phyloP scores from a whole-genome alignment of 345 rosid species.

The Rhizophora mangle region DNA sequence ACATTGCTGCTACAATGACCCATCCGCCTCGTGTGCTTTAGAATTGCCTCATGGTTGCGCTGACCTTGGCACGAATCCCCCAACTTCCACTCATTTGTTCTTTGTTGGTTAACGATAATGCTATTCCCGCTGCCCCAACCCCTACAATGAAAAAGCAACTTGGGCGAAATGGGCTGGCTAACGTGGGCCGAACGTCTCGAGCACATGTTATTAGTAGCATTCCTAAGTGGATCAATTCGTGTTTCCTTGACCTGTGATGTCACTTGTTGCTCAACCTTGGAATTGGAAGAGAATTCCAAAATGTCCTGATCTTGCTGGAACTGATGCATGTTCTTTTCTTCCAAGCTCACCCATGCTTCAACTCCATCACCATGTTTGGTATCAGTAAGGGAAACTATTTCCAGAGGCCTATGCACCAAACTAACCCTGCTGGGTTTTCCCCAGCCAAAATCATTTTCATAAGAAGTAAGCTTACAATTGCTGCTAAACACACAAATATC shows the following conservation, averaged over 20 bases:
- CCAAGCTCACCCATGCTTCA: conserved; percentile 22
- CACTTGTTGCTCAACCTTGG: neutral
- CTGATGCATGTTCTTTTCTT: conserved; percentile 10
- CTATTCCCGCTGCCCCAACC: too few relatives aligned
- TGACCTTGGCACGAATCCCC: neutral
- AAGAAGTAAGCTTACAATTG: conserved; percentile 10
- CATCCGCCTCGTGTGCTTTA: neutral
- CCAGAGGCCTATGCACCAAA: conserved; percentile 10
- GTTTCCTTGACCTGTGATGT: neutral
- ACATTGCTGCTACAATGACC: neutral
- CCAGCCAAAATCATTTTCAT: conserved; percentile 19
- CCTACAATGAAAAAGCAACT: neutral
- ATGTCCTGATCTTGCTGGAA: conserved; percentile 15
- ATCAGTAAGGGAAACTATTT: conserved; percentile 5
- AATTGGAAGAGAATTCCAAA: neutral
- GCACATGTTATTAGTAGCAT: neutral
- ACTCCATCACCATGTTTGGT: conserved; percentile 14
- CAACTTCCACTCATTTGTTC: neutral
- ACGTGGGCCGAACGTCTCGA: neutral
- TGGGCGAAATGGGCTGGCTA: neutral
- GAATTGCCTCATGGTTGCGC: neutral
- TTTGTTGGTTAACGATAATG: too few relatives aligned
- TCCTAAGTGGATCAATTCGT: neutral
- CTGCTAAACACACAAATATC: conserved; percentile 10
- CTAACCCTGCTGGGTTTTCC: conserved; percentile 19